A percentile compares a stretch with the other conserved stretches of the same genome.
phyloP scores from a whole-genome alignment of 2,329 filamentous ascomycete genomes.

The Knufia fluminis region DNA sequence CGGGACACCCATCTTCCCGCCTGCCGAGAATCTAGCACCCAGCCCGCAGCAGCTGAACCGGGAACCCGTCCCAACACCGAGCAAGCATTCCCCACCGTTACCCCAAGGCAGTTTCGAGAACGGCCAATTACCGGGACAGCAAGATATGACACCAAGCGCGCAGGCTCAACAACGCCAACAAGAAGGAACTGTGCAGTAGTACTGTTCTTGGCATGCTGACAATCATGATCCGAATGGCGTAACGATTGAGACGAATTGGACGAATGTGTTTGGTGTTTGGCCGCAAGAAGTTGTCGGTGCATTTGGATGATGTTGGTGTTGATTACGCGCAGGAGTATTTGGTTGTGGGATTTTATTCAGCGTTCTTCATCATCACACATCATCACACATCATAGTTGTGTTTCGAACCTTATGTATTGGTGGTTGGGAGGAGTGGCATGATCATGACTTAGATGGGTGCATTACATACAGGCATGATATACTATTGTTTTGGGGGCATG shows the following conservation, averaged over 20 bases:
- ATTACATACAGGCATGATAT: neutral
- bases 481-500: neutral
- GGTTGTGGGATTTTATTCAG: too few species aligned
- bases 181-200: slow-evolving; percentile 4
- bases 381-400: neutral
- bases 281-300: neutral
- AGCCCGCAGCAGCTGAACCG: slow-evolving; percentile 20
- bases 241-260: slow-evolving; percentile 3
- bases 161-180: neutral
- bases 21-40: slow-evolving; percentile 21
- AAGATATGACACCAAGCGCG: neutral
- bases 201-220: slow-evolving; percentile 5
- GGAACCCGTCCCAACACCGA: slow-evolving; percentile 22
- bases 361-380: neutral
- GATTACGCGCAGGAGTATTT: neutral
- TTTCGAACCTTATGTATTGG: too few species aligned
- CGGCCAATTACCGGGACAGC: neutral
- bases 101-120: neutral
- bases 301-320: slow-evolving; percentile 1
- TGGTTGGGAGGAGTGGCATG: neutral
- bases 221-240: neutral
- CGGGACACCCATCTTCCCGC: slow-evolving; percentile 22
- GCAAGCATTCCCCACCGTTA: slow-evolving; percentile 16
- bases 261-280: neutral
- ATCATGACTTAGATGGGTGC: neutral